Evolutionary conservation across 352 stramenopile species (phyloP), one percentile per base, ranked within the genome.

Genomic region (Elongisporangium prolatum): DNA sequence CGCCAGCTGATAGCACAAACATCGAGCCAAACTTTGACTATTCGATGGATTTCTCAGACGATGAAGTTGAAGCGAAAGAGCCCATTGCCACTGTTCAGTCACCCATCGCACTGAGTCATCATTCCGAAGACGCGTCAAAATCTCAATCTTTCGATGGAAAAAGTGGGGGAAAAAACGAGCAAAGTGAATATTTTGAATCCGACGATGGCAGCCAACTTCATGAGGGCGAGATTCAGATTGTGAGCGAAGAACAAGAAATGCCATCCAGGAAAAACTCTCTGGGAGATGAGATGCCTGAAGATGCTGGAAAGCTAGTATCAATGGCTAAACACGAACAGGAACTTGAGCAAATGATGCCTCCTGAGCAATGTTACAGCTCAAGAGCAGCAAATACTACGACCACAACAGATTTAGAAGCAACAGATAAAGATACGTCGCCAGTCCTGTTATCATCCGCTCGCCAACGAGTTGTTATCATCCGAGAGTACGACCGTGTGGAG

Each of bases 41-140:
- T 60, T 91, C 81, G 47, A 86, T 89, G 68, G 76, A 91, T 28
- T 89, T 91, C 54, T 77, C 73, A 6, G 76, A 91, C 2, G 75
- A 87, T 51, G 68, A 66, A 48, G 57, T 54, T 17, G 49, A 21
- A 5, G n/a, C n/a, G 48, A 5, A 49, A 49, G 8, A 25, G 10
- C 40, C 8, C n/a, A n/a, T n/a, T 38, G 24, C 24, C 40, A 56
- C 44, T 14, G 25, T 48, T 7, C 51, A 44, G 18, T 20, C 21
- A 53, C 17, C 34, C 34, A 17, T 2, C 34, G 34, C 34, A 13
- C 52, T 52, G 53, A 34, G 28, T 34, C 21, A 4, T 38, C 37
- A 56, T 21, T 7, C 13, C 44, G 53, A 25, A 24, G 21, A 22
- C 9, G 48, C 24, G 28, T 50, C 56, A 18, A 22, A 60, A 16